Conservation (phyloP, 768 basidiomycete genomes). For the Lactarius psammicola region DNA sequence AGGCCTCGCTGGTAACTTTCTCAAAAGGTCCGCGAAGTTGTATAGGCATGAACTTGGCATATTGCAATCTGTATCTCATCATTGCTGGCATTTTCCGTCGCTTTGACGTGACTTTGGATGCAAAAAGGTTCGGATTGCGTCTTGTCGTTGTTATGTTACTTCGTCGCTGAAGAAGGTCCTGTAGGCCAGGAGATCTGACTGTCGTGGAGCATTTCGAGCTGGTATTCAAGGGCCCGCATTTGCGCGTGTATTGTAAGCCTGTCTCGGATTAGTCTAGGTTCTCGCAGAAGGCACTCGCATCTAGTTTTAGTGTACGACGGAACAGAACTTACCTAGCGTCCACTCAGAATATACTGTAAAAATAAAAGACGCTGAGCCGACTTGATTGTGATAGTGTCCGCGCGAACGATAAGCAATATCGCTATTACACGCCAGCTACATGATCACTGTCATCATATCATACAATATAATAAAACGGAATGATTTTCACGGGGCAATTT, state of each 20-base stretch:
- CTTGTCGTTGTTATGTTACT: background rate
- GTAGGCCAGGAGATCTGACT: background rate
- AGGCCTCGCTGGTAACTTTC: background rate
- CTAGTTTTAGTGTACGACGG: background rate
- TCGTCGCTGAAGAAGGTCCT: background rate
- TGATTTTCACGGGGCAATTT: too few relatives aligned
- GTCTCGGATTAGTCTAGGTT: background rate
- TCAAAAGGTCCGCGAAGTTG: slow-evolving; percentile 8
- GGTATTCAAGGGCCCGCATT: background rate
- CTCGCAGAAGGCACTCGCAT: too few relatives aligned
- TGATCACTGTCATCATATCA: too few relatives aligned
- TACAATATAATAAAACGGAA: too few relatives aligned
- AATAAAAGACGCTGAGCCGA: too few relatives aligned
- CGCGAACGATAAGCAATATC: too few relatives aligned
- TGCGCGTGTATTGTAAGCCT: slow-evolving; percentile 4
- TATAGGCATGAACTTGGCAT: slow-evolving; percentile 6
- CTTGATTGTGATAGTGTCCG: too few relatives aligned
- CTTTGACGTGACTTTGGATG: slow-evolving; percentile 1
- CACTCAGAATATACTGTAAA: too few relatives aligned
- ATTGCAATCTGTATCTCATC: slow-evolving; percentile 1
- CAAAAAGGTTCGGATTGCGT: background rate
- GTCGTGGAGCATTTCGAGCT: background rate
- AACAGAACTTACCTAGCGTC: too few relatives aligned
- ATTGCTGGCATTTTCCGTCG: slow-evolving; percentile 5
- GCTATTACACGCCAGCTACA: too few relatives aligned